phyloP scores from a whole-genome alignment of 768 basidiomycete species.

The Rhodosporidiobolus odoratus region DNA sequence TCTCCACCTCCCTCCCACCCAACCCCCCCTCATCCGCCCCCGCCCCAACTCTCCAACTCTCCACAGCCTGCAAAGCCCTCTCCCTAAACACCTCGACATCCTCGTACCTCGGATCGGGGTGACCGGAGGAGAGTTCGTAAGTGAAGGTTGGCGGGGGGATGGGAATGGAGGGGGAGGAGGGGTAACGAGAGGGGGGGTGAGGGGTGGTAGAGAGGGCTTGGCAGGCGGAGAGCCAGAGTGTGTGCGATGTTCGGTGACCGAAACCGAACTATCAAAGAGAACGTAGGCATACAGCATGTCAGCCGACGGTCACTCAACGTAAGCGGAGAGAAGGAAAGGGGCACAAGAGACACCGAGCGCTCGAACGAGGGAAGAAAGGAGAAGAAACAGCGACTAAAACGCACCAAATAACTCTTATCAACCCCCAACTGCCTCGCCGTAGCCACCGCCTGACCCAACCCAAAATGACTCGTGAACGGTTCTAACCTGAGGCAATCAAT shows the following conservation, averaged over 20 bases:
- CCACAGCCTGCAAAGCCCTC: slow-evolving; percentile 10
- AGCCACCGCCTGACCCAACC: slow-evolving; percentile 60
- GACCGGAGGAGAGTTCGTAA: slow-evolving; percentile 15
- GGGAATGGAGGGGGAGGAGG: neutral
- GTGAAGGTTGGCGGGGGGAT: neutral
- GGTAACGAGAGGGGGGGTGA: neutral
- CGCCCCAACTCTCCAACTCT: slow-evolving; percentile 17
- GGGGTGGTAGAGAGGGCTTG: slow-evolving; percentile 4
- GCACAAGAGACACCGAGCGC: neutral
- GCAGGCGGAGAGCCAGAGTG: slow-evolving; percentile 15
- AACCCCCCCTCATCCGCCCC: neutral
- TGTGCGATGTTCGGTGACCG: slow-evolving; percentile 36
- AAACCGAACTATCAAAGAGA: slow-evolving; percentile 31
- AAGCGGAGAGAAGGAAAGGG: neutral
- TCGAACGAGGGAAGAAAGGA: too few relatives aligned
- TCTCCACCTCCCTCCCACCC: slow-evolving; percentile 6
- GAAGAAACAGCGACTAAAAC: slow-evolving; percentile 51
- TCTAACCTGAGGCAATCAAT: slow-evolving; percentile 68
- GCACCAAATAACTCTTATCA: slow-evolving; percentile 62
- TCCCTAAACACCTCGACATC: slow-evolving; percentile 2
- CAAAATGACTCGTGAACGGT: slow-evolving; percentile 72
- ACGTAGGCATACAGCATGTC: neutral
- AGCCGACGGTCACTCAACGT: neutral
- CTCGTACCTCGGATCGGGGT: slow-evolving; percentile 7
- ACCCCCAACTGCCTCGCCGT: slow-evolving; percentile 59